Evolutionary conservation across 208 protist species (phyloP).

Genomic region (Borovskyia barvae): DNA sequence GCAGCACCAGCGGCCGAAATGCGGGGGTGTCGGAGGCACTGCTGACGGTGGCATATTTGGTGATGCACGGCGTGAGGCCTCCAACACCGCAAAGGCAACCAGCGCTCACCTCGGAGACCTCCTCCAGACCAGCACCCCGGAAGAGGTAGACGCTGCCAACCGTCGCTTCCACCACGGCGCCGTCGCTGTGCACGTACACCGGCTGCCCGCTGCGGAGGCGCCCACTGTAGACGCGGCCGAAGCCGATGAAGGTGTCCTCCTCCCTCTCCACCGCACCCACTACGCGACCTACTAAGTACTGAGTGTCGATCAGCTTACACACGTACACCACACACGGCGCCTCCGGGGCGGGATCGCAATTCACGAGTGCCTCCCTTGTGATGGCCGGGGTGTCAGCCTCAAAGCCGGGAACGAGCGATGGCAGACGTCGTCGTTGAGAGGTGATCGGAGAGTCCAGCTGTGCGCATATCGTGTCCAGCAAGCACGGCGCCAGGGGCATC

Average conservation of each 20-base stretch:
- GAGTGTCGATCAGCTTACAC: slow-evolving; percentile 84
- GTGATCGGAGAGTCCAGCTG: slow-evolving; percentile 86
- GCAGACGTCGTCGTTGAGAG: slow-evolving; percentile 77
- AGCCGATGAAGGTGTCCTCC: slow-evolving; percentile 94
- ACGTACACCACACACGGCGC: slow-evolving; percentile 84
- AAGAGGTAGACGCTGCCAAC: slow-evolving; percentile 87
- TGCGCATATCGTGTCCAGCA: slow-evolving; percentile 86
- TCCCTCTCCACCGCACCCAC: slow-evolving; percentile 39
- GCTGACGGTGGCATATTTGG: slow-evolving; percentile 95
- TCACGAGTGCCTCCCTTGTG: slow-evolving; percentile 50
- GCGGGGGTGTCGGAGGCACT: slow-evolving; percentile 63
- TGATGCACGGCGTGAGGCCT: slow-evolving; percentile 88
- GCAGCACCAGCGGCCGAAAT: slow-evolving; percentile 83
- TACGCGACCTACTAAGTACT: slow-evolving; percentile 72
- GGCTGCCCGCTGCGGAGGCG: slow-evolving; percentile 86
- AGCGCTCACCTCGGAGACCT: slow-evolving; percentile 70
- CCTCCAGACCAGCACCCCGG: slow-evolving; percentile 94
- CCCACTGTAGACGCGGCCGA: slow-evolving; percentile 96
- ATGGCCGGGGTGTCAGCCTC: slow-evolving; percentile 25
- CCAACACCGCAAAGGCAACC: slow-evolving; percentile 93
- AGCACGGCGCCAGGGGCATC: slow-evolving; percentile 92
- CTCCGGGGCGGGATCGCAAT: slow-evolving; percentile 52
- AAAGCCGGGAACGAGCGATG: slow-evolving; percentile 68
- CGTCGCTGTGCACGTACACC: slow-evolving; percentile 87
- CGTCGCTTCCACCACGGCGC: slow-evolving; percentile 39